Evolutionary conservation across 805 yeast genomes (phyloP), one percentile per base, ranked within the genome.

Genomic region (Peterozyma xylosa): DNA sequence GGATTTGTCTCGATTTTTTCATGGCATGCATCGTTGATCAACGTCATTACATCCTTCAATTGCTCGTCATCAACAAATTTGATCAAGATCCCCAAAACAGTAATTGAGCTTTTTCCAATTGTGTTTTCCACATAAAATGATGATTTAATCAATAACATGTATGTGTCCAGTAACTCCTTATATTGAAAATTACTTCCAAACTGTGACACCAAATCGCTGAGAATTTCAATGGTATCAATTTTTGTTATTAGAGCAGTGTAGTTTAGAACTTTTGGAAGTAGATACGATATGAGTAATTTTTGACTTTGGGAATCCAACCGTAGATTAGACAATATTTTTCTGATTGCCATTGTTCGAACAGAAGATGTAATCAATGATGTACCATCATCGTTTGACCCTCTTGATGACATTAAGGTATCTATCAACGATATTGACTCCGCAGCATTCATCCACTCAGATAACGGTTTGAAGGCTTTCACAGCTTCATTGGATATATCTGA

Each of bases 401-500:
- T 39, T 53, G 55, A 18, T 44, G 43, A 7, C 55, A 42, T 39
- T 34, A 49, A 43, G n/a, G 60, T 47, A 1, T 50, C 42, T 9
- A 68, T 50, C 11, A 73, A 52, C 3, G 57, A 54, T n/a, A 58
- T 46, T 5, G 59, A 51, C 13, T 61, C 63, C 9, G 59, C 60
- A 33, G 55, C 50, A 11, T 63, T 57, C 33, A 74, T 51, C 29
- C 54, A 60, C 13, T 69, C 65, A n/a, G 73, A 58, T 33, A 73
- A 50, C 5, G 53, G 52, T 35, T 53, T 54, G 39, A 63, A 57
- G 41, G 83, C 73, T 49, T 77, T 76, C 39, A 85, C 74, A 0
- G 93, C 83, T 57, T 82, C 86, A 51, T 76, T 79, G 55, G 85
- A 86, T 1, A 86, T 90, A 50, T 85, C 90, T 5, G 86, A 66